A percentile compares a stretch with the other conserved stretches of the same genome.
These are phyloP conservation scores for Oryza glumipatula DNA, from an alignment of 176 grass and related monocot species.

Conservation along the genomic window DNA sequence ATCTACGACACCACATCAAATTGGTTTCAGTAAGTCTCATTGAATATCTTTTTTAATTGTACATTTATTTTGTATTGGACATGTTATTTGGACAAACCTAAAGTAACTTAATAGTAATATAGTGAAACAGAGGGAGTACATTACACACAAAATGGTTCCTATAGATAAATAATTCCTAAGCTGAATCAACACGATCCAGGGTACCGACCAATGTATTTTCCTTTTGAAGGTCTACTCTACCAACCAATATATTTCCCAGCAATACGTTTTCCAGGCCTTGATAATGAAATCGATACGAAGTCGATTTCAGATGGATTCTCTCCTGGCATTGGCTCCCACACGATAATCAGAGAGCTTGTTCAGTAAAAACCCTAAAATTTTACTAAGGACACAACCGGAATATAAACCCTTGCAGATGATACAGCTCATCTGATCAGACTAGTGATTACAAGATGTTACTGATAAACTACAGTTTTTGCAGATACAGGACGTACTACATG, in stretches of 20 bases:
- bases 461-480: slow-evolving; percentile 30
- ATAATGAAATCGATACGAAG: neutral
- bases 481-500: slow-evolving; percentile 41
- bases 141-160: neutral
- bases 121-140: neutral
- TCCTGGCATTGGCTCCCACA: neutral
- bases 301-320: neutral
- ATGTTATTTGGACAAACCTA: no score
- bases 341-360: neutral
- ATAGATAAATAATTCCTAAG: neutral
- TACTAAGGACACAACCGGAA: neutral
- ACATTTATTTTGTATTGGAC: no score
- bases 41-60: no score
- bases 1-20: no score
- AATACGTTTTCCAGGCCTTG: neutral
- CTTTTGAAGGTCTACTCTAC: neutral
- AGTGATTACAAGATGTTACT: slow-evolving; percentile 44
- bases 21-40: no score
- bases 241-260: neutral
- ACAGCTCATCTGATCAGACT: slow-evolving; percentile 33
- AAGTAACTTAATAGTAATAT: no score
- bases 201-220: neutral
- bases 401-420: slow-evolving; percentile 4
- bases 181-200: neutral
- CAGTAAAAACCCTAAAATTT: neutral